Conservation (phyloP, 805 yeast genomes). For the Cyberlindnera mycetangii region DNA sequence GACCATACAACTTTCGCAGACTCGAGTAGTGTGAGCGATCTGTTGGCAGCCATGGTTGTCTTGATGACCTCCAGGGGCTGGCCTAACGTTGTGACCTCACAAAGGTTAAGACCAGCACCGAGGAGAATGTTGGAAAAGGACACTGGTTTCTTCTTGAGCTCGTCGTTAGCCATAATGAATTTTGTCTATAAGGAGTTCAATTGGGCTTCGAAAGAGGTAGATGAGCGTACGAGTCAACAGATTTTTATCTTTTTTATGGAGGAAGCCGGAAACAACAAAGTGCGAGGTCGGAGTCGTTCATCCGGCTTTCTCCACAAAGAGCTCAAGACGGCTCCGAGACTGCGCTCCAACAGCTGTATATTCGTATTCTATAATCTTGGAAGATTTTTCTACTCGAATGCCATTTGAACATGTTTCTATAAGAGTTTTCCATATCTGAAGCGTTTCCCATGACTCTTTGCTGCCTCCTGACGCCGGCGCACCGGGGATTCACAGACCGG, state of each 20-base stretch:
- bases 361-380: too few species aligned
- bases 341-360: too few species aligned
- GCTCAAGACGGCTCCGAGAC: neutral
- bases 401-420: too few species aligned
- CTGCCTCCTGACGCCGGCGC: too few species aligned
- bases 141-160: constrained; percentile 75
- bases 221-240: too few species aligned
- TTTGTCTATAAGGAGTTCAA: too few species aligned
- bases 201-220: too few species aligned
- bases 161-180: neutral
- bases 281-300: neutral
- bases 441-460: too few species aligned
- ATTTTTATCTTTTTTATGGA: neutral
- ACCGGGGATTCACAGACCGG: too few species aligned
- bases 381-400: too few species aligned
- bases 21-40: constrained; percentile 62
- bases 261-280: neutral
- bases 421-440: too few species aligned
- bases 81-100: constrained; percentile 92
- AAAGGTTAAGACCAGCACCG: constrained; percentile 91
- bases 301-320: neutral
- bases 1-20: constrained; percentile 81
- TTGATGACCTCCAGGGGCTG: constrained; percentile 95
- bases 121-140: constrained; percentile 84
- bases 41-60: constrained; percentile 98